A percentile compares a stretch with the other conserved stretches of the same genome.
These are phyloP conservation scores for Pseudotulostoma volvatum DNA, from an alignment of 495 filamentous ascomycete genomes.

Conservation along the genomic window DNA sequence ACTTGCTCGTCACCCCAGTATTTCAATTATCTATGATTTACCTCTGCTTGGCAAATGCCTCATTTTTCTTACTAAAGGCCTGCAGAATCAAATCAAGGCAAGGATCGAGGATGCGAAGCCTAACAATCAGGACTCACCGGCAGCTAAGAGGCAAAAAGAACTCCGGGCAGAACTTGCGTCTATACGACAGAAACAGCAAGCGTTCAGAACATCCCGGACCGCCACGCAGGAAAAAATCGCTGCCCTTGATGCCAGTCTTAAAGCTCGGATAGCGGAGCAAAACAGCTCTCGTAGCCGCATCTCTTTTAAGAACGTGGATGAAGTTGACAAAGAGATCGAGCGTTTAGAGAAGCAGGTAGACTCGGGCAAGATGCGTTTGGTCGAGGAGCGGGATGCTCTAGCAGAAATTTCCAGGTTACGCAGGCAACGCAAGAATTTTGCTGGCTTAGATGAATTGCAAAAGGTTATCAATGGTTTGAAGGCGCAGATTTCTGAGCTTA, in stretches of 20 bases:
- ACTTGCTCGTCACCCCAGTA: too few species aligned
- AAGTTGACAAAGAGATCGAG: conserved; percentile 68
- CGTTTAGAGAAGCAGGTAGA: conserved; percentile 70
- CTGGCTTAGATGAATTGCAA: conserved; percentile 61
- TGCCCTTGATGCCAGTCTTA: conserved; percentile 64
- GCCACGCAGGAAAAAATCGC: conserved; percentile 74
- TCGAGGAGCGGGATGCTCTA: conserved; percentile 91
- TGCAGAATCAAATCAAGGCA: conserved; percentile 63
- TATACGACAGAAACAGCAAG: conserved; percentile 69
- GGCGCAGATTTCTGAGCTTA: conserved; percentile 67
- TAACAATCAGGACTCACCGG: conserved; percentile 57
- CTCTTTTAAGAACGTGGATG: conserved; percentile 69
- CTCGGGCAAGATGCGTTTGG: conserved; percentile 73
- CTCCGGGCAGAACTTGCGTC: conserved; percentile 51
- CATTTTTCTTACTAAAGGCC: conserved; percentile 7
- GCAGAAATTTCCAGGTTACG: conserved; percentile 62
- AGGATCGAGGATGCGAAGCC: conserved; percentile 68
- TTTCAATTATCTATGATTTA: too few species aligned
- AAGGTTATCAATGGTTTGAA: conserved; percentile 74
- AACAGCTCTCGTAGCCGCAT: conserved; percentile 65
- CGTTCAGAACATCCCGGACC: conserved; percentile 61
- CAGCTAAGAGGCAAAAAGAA: conserved; percentile 63
- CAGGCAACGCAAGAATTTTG: conserved; percentile 82
- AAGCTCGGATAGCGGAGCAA: conserved; percentile 64
- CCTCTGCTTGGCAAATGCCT: too few species aligned